phyloP scores from a whole-genome alignment of 1,284 basidiomycete species.

The Malassezia restricta region DNA sequence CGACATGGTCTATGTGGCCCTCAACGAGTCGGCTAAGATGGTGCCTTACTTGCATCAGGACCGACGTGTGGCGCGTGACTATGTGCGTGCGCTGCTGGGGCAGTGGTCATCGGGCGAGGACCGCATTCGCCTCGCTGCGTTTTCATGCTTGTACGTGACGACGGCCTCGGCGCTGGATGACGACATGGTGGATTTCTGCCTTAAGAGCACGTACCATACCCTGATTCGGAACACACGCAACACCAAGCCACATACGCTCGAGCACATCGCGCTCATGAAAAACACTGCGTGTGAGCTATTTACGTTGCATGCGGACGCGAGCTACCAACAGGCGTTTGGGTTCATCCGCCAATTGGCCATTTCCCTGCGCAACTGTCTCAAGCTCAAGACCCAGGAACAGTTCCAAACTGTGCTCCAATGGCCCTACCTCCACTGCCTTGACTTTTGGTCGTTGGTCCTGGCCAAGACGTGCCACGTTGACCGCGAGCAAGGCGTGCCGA shows the following conservation, averaged over 20 bases:
- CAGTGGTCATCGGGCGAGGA: slow-evolving; percentile 66
- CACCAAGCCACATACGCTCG: slow-evolving; percentile 73
- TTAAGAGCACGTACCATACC: slow-evolving; percentile 79
- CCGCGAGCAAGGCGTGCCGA: slow-evolving; percentile 49
- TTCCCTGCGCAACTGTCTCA: slow-evolving; percentile 79
- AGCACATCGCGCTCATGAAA: slow-evolving; percentile 94
- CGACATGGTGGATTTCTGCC: slow-evolving; percentile 67
- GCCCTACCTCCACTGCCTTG: slow-evolving; percentile 90
- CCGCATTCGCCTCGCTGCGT: slow-evolving; percentile 70
- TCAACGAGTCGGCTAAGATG: slow-evolving; percentile 40
- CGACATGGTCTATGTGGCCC: slow-evolving; percentile 53
- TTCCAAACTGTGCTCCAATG: slow-evolving; percentile 57
- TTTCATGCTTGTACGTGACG: slow-evolving; percentile 61
- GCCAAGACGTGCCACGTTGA: slow-evolving; percentile 29
- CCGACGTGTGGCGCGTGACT: slow-evolving; percentile 31
- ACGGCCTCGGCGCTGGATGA: slow-evolving; percentile 69
- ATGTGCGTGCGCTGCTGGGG: slow-evolving; percentile 36
- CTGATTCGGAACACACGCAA: slow-evolving; percentile 70
- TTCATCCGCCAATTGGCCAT: slow-evolving; percentile 94
- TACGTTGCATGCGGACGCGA: slow-evolving; percentile 56
- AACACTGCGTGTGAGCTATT: slow-evolving; percentile 90
- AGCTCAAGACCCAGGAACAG: slow-evolving; percentile 55
- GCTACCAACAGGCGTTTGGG: slow-evolving; percentile 87
- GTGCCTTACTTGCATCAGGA: slow-evolving; percentile 36
- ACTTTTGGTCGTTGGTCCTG: slow-evolving; percentile 81